Base-by-base conservation (phyloP, 2,329 filamentous ascomycete genomes). In the Penicillium decumbens region DNA sequence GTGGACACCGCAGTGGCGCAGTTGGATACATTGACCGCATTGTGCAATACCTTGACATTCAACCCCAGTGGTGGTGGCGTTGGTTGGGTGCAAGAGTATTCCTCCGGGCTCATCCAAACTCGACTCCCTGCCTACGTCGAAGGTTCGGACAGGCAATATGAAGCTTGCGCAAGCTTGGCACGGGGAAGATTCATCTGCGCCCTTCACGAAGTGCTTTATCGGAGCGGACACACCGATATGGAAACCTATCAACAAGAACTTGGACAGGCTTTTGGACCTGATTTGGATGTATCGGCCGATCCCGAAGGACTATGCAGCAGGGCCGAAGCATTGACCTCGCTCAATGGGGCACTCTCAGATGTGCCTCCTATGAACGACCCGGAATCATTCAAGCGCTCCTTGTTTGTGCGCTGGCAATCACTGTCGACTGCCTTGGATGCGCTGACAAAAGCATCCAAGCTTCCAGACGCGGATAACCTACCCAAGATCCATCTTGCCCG, bases 1-100 rank as follows among this genome's bases (percentile, higher is more conserved):
- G 72, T 88, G 1, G 86, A 89, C 53, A 88, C 84, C 0, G 76
- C 83, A 12, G 74, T 86, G 28, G 83, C 84, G 4, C 81, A 85
- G 54, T 66, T 88, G 43, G 81, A 72, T 57, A 78, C 70, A 41
- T 76, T 75, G 63, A 80, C 71, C 50, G 77, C 69, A 35, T 72
- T 77, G 45, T 80, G 76, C 62, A 74, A 74, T 54, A 65, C 80
- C 32, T 65, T 74, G 58, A 76, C 57, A 49, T 77, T 60, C 44
- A 73, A 65, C 61, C 68, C 61, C 9, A 64, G 61, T 3, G 69
- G 40, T 4, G 59, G 67, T 35, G 71, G 69, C 9, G 70, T 85
- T 13, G 75, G 77, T n/a, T 79, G 80, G 70, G 76, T 82, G 45
- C 78, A 82, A 50, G 75, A 83, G 55, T 76, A 78, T 49, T 80